A percentile compares a stretch with the other conserved stretches of the same genome.
phyloP scores from a whole-genome alignment of 2,329 filamentous ascomycete species.

The Epicoccum nigrum region DNA sequence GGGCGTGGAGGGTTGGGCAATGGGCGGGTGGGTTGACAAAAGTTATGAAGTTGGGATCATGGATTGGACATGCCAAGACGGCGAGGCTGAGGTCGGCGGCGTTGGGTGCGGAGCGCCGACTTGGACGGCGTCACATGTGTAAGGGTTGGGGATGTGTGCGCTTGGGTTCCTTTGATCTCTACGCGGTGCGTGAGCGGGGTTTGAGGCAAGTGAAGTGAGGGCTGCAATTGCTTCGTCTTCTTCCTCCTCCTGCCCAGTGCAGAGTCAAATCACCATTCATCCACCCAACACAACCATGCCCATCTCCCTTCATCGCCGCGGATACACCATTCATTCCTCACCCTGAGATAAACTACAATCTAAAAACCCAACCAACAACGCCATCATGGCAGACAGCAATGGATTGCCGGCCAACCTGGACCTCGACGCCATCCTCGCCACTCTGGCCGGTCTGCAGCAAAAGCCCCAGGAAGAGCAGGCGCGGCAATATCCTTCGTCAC shows the following conservation, averaged over 20 bases:
- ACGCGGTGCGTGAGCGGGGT: not conserved
- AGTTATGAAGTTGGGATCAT: conserved; percentile 38
- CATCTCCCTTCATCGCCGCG: not conserved
- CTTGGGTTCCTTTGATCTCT: too few relatives aligned
- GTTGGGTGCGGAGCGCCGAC: conserved; percentile 8
- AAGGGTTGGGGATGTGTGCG: too few relatives aligned
- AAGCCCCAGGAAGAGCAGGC: too few relatives aligned
- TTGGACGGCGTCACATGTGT: not conserved
- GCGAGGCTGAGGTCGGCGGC: conserved; percentile 11
- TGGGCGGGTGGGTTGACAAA: conserved; percentile 42
- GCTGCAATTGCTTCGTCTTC: too few relatives aligned
- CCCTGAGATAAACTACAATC: too few relatives aligned
- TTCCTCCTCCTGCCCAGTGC: too few relatives aligned
- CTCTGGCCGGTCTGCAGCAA: conserved; percentile 43
- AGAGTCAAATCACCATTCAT: too few relatives aligned
- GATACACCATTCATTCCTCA: not conserved
- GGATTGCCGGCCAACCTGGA: conserved; percentile 30
- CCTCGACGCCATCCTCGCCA: conserved; percentile 44
- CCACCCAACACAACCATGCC: conserved; percentile 7
- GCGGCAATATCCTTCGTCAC: too few relatives aligned
- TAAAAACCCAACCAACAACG: not conserved
- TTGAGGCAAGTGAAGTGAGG: conserved; percentile 1
- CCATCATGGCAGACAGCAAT: conserved; percentile 40
- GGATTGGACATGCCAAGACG: conserved; percentile 37
- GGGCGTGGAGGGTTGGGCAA: conserved; percentile 22